phyloP scores from a whole-genome alignment of 257 asterid species.

The Primulina tabacum region DNA sequence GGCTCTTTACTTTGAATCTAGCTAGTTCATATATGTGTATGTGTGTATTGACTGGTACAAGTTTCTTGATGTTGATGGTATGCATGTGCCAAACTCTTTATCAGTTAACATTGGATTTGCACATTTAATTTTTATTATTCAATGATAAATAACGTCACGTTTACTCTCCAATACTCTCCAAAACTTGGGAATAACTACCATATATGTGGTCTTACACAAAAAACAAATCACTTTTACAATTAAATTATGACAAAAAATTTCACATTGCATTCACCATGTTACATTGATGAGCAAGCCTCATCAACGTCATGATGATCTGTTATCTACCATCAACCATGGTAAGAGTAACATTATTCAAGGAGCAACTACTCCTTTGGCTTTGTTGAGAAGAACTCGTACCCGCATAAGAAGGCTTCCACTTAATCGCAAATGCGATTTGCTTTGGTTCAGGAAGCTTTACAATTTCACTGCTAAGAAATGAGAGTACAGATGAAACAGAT shows the following conservation, averaged over 20 bases:
- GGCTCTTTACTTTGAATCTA: background rate
- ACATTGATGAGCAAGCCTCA: background rate
- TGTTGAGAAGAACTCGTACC: constrained; percentile 33
- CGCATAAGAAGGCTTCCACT: constrained; percentile 15
- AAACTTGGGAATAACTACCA: background rate
- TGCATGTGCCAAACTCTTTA: too few species aligned
- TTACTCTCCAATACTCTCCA: background rate
- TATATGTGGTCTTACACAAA: background rate
- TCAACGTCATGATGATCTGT: background rate
- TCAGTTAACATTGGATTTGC: too few species aligned
- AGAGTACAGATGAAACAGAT: constrained; percentile 37
- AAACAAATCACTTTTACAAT: background rate
- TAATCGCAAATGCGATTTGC: constrained; percentile 33
- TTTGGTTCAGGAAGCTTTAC: constrained; percentile 49
- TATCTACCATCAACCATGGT: constrained; percentile 36
- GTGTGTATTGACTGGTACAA: too few species aligned
- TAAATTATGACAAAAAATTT: background rate
- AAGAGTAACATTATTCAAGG: constrained; percentile 35
- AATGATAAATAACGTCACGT: too few species aligned
- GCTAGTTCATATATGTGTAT: too few species aligned
- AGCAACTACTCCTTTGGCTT: constrained; percentile 29
- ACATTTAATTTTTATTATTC: too few species aligned
- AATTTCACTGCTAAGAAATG: constrained; percentile 51
- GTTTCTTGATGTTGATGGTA: too few species aligned
- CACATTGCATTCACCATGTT: background rate